Evolutionary conservation across 2,329 filamentous ascomycete genomes (phyloP), one percentile per base, ranked within the genome.

Genomic region (Neophaeococcomyces mojaviensis): DNA sequence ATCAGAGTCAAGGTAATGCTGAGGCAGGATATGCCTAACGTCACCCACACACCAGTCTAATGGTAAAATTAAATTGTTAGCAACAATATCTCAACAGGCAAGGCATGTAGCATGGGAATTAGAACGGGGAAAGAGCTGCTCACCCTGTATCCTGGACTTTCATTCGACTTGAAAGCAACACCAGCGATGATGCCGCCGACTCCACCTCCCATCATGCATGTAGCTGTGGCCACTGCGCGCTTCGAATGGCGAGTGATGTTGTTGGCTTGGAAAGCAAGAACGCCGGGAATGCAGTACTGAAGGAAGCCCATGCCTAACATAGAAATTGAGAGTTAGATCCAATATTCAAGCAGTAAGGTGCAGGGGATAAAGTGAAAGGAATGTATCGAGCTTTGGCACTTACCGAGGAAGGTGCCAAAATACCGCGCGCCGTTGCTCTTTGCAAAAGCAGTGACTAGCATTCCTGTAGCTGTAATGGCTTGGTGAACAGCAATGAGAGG

Each of bases 241-340:
- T 62, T 62, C 1, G 56, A 61, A 20, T 55, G 58, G 2, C 51
- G 54, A 2, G 53, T 59, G 48, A 62, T 62, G 35, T 62, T 62
- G 49, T 62, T 62, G 5, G 59, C 60, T 41, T 62, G 60, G 42
- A 54, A 62, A 4, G 60, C 53, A 12, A 62, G 49, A 1, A 62
- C 54, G 8, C 55, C 59, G 1, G 59, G 58, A 32, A 60, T 52
- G 35, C 58, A 60, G 18, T 55, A 60, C 26, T 62, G 58, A 30
- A 59, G 40, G 33, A 56, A 55, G 3, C 58, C 57, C 4, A 62
- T 57, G 3, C 59, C 60, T 49, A 19, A 16, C 41, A 43, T 3
- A 47, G 33, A 49, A 34, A 7, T 5, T 12, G 1, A 36, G 10
- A 30, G 26, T 45, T 8, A 39, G 15, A 9, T 39, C 4, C 4